Conservation (phyloP, 192 early-diverging fungal species). For the Coemansia sp. region DNA sequence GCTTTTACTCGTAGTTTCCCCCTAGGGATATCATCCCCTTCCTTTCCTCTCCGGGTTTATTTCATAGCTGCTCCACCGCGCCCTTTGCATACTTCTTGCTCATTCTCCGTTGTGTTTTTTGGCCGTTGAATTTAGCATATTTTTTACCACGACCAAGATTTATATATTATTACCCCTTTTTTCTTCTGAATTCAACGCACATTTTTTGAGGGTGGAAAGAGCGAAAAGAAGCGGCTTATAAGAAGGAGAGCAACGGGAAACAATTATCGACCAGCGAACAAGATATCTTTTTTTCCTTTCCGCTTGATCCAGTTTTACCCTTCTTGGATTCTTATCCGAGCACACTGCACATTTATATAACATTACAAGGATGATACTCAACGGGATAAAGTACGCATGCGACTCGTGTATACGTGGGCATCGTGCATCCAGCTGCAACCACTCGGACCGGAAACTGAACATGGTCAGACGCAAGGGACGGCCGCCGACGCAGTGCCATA, state of each 20-base stretch:
- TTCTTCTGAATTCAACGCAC: slow-evolving; percentile 2
- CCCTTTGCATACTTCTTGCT: slow-evolving; percentile 1
- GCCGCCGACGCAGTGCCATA: slow-evolving; percentile 68
- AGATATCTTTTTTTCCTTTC: slow-evolving; percentile 1
- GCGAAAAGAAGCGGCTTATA: slow-evolving; percentile 3
- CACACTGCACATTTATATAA: not conserved
- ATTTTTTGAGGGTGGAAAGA: slow-evolving; percentile 9
- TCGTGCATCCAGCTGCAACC: slow-evolving; percentile 48
- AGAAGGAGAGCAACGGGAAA: not conserved
- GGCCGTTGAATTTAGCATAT: slow-evolving; percentile 4
- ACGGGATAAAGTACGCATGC: slow-evolving; percentile 52
- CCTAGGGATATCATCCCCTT: not conserved
- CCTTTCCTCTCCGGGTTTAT: not conserved
- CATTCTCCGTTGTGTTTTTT: not conserved
- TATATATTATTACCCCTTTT: not conserved
- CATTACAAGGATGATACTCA: slow-evolving; percentile 13
- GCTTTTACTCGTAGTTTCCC: not conserved
- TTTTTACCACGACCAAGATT: slow-evolving; percentile 9
- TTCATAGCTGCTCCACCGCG: not conserved
- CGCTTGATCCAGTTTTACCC: not conserved
- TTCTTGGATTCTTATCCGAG: not conserved
- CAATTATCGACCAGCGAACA: not conserved
- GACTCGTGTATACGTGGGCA: slow-evolving; percentile 54
- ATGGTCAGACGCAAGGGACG: slow-evolving; percentile 69
- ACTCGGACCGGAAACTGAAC: slow-evolving; percentile 59